These are phyloP conservation scores for Alnus rubra DNA, from an alignment of 306 rosid genomes.

Conservation along the genomic window DNA sequence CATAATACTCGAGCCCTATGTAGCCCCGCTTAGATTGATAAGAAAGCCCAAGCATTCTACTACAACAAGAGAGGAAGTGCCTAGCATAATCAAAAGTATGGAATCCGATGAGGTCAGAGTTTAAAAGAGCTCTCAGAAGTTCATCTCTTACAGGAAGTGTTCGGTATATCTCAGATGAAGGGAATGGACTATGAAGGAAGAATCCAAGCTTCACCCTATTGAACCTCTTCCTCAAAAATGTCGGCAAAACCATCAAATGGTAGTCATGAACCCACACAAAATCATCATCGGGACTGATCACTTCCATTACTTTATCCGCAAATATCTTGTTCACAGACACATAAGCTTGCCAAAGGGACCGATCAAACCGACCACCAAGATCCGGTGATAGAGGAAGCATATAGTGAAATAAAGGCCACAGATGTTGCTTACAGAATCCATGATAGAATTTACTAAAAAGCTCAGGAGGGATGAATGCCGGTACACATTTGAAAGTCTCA, in stretches of 20 bases:
- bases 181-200: slow-evolving; percentile 67
- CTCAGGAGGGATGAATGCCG: slow-evolving; percentile 76
- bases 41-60: slow-evolving; percentile 84
- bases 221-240: slow-evolving; percentile 79
- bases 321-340: slow-evolving; percentile 89
- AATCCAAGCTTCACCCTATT: slow-evolving; percentile 55
- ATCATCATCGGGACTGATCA: slow-evolving; percentile 69
- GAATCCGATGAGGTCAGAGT: slow-evolving; percentile 84
- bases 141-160: slow-evolving; percentile 91
- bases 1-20: slow-evolving; percentile 89
- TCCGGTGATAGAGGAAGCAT: slow-evolving; percentile 88
- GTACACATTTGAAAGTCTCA: slow-evolving; percentile 76
- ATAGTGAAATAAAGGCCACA: slow-evolving; percentile 91
- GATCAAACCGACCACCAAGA: slow-evolving; percentile 80
- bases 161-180: slow-evolving; percentile 67
- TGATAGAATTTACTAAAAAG: slow-evolving; percentile 83
- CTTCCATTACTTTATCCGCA: slow-evolving; percentile 93
- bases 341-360: slow-evolving; percentile 90
- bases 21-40: slow-evolving; percentile 90
- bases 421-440: slow-evolving; percentile 86
- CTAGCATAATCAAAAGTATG: slow-evolving; percentile 94
- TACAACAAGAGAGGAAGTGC: slow-evolving; percentile 87
- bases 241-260: slow-evolving; percentile 90
- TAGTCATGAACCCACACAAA: slow-evolving; percentile 92
- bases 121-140: slow-evolving; percentile 81